phyloP scores from a whole-genome alignment of 2,329 filamentous ascomycete genomes.

The Metarhizium brunneum region DNA sequence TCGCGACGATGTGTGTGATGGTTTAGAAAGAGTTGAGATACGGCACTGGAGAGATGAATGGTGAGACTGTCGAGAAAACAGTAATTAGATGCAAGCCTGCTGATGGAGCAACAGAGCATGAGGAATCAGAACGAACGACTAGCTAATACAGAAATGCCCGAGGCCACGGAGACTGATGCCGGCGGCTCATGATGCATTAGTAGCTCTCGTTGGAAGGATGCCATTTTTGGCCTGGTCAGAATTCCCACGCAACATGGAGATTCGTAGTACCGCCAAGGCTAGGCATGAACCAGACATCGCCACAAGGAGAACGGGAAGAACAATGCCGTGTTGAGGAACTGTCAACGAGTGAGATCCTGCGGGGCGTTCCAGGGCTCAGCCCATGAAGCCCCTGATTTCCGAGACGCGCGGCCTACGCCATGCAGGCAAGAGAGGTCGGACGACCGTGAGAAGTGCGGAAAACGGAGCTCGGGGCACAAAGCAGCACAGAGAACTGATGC shows the following conservation, averaged over 20 bases:
- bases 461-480: too few species aligned
- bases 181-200: neutral
- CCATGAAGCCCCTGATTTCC: neutral
- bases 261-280: neutral
- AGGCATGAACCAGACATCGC: neutral
- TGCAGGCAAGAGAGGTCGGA: neutral
- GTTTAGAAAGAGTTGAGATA: neutral
- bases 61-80: neutral
- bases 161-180: neutral
- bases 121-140: neutral
- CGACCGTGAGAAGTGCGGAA: neutral
- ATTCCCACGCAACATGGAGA: neutral
- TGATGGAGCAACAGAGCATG: neutral
- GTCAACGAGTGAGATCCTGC: neutral
- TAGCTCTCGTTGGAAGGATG: neutral
- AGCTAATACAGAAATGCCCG: neutral
- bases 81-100: too few species aligned
- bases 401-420: slow-evolving; percentile 6
- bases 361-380: neutral
- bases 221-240: neutral
- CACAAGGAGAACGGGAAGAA: neutral
- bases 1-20: neutral
- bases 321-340: neutral
- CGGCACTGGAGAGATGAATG: neutral
- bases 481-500: too few species aligned